phyloP scores from a whole-genome alignment of 139 green algal species.

The Deuterostichococcus epilithicus region DNA sequence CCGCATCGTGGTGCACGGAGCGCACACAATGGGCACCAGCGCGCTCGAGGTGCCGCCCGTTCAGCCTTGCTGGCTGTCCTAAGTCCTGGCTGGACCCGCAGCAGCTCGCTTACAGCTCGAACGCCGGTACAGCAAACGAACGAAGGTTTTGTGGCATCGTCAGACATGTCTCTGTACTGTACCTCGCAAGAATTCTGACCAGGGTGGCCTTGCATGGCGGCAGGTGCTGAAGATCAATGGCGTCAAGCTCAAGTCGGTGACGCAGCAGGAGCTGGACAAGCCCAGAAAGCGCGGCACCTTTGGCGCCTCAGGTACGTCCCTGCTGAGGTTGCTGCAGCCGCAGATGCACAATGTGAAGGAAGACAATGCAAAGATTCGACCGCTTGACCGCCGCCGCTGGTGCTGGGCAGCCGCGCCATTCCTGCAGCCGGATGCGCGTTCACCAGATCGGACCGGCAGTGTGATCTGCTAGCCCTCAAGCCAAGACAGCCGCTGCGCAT shows the following conservation, averaged over 20 bases:
- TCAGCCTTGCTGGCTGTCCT: neutral
- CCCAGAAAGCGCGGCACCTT: constrained; percentile 80
- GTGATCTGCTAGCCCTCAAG: too few species aligned
- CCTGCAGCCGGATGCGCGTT: too few species aligned
- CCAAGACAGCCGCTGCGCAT: too few species aligned
- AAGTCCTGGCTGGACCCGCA: neutral
- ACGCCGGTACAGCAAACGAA: neutral
- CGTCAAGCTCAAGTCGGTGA: constrained; percentile 48
- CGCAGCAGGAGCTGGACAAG: constrained; percentile 49
- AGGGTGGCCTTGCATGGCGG: neutral
- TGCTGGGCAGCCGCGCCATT: too few species aligned
- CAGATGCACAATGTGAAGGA: too few species aligned
- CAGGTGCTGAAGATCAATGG: constrained; percentile 52
- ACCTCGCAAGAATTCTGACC: neutral
- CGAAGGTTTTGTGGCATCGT: neutral
- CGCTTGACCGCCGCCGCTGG: too few species aligned
- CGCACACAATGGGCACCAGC: constrained; percentile 62
- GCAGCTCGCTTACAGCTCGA: neutral
- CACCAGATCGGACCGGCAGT: too few species aligned
- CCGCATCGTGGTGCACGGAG: constrained; percentile 70
- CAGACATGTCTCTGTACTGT: neutral
- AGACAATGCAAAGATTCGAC: too few species aligned
- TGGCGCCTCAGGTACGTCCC: constrained; percentile 60
- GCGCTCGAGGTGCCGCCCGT: constrained; percentile 56
- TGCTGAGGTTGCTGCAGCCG: too few species aligned